A percentile compares a stretch with the other conserved stretches of the same genome.
These are phyloP conservation scores for Trametes maxima DNA, from an alignment of 768 basidiomycete genomes.

Conservation along the genomic window DNA sequence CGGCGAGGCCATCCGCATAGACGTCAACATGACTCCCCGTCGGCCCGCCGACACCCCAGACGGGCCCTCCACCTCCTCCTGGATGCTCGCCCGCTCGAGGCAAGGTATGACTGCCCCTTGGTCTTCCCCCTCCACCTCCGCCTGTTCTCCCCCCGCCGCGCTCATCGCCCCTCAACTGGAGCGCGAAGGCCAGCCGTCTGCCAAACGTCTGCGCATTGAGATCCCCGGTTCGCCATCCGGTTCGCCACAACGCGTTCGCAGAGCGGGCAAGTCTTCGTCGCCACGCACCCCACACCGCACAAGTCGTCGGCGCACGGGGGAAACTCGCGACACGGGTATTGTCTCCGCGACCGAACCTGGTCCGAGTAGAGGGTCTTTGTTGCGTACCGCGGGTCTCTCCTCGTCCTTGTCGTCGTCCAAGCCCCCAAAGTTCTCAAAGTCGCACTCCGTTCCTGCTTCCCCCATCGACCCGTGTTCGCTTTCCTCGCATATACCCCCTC, in stretches of 20 bases:
- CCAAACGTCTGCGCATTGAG: conserved; percentile 35
- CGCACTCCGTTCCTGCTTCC: conserved; percentile 34
- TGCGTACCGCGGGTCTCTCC: conserved; percentile 21
- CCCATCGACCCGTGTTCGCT: conserved; percentile 41
- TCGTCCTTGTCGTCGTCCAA: conserved; percentile 20
- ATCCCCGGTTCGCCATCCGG: conserved; percentile 27
- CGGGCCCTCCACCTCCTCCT: conserved; percentile 41
- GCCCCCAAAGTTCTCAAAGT: neutral
- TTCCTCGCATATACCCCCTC: conserved; percentile 63
- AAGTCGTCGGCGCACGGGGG: conserved; percentile 34
- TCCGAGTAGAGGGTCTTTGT: conserved; percentile 26
- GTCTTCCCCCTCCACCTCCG: conserved; percentile 21
- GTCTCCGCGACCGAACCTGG: conserved; percentile 33
- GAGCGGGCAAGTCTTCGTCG: conserved; percentile 18
- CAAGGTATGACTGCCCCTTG: conserved; percentile 21
- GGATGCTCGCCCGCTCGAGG: conserved; percentile 29
- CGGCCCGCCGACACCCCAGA: conserved; percentile 39
- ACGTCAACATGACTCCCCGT: conserved; percentile 34
- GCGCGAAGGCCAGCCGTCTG: conserved; percentile 29
- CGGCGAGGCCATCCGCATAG: conserved; percentile 40
- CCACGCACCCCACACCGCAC: conserved; percentile 29
- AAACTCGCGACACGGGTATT: conserved; percentile 34
- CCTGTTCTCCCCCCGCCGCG: conserved; percentile 35
- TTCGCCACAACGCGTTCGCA: conserved; percentile 24
- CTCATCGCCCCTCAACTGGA: conserved; percentile 27